Evolutionary conservation across 192 early-diverging fungal species (phyloP).

Genomic region (Entomortierella chlamydospora): DNA sequence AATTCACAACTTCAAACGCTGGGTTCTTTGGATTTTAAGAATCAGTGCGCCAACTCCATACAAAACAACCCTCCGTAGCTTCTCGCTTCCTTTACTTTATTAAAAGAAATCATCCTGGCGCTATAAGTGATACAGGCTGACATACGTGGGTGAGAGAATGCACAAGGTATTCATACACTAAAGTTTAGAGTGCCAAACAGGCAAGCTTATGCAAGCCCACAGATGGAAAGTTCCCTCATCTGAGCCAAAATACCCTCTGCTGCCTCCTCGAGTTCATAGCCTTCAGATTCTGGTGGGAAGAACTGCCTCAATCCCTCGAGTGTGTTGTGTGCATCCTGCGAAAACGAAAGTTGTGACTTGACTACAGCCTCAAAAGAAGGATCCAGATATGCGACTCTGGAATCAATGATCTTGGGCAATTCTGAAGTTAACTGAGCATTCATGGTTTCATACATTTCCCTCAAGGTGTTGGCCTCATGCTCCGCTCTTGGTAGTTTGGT

Average conservation of each 20-base stretch:
- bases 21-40: slow-evolving; percentile 34
- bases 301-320: slow-evolving; percentile 74
- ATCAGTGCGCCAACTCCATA: too few species aligned
- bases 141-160: too few species aligned
- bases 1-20: slow-evolving; percentile 18
- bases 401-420: slow-evolving; percentile 90
- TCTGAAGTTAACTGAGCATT: slow-evolving; percentile 87
- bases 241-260: slow-evolving; percentile 87
- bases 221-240: slow-evolving; percentile 92
- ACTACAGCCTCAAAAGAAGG: slow-evolving; percentile 97
- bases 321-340: slow-evolving; percentile 81
- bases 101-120: background rate
- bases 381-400: slow-evolving; percentile 90
- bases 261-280: slow-evolving; percentile 71
- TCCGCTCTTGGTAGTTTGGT: slow-evolving; percentile 78
- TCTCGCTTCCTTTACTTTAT: too few species aligned
- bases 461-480: slow-evolving; percentile 78
- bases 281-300: slow-evolving; percentile 68
- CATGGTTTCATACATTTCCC: slow-evolving; percentile 82
- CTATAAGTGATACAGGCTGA: too few species aligned
- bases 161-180: background rate
- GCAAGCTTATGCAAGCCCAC: slow-evolving; percentile 69
- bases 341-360: slow-evolving; percentile 92
- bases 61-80: too few species aligned
- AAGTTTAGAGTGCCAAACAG: slow-evolving; percentile 8